Conservation (phyloP, 2,329 filamentous ascomycete species). For the Ophiostoma triangulosporum region DNA sequence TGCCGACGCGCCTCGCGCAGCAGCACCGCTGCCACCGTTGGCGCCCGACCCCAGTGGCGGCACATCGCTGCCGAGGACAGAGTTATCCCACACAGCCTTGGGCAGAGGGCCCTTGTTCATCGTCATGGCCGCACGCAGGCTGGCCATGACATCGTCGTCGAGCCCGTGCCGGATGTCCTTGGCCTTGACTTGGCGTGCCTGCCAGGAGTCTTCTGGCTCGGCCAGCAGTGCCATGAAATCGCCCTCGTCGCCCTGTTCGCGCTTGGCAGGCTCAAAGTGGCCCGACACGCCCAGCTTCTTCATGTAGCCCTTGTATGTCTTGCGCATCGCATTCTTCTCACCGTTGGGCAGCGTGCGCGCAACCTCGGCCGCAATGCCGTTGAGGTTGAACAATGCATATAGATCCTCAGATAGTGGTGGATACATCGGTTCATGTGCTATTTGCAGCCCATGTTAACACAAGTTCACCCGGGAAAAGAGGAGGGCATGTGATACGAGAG, state of each 20-base stretch:
- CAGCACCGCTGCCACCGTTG: slow-evolving; percentile 20
- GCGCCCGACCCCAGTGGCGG: slow-evolving; percentile 25
- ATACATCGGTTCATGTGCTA: slow-evolving; percentile 34
- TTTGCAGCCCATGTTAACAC: slow-evolving; percentile 29
- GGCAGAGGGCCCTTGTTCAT: slow-evolving; percentile 45
- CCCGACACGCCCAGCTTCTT: slow-evolving; percentile 49
- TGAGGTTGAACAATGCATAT: slow-evolving; percentile 44
- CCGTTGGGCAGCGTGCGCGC: slow-evolving; percentile 51
- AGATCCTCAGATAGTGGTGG: slow-evolving; percentile 42
- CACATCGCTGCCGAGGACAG: slow-evolving; percentile 43
- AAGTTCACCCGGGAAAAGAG: slow-evolving; percentile 8
- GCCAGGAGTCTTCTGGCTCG: slow-evolving; percentile 43
- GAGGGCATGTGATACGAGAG: background rate
- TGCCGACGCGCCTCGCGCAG: slow-evolving; percentile 24
- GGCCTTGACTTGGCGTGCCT: slow-evolving; percentile 37
- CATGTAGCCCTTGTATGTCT: slow-evolving; percentile 56
- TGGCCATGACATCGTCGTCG: slow-evolving; percentile 28
- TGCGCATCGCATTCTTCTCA: slow-evolving; percentile 52
- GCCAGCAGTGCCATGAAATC: slow-evolving; percentile 39
- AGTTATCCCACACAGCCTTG: slow-evolving; percentile 41
- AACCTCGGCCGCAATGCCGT: slow-evolving; percentile 44
- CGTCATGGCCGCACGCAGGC: slow-evolving; percentile 37
- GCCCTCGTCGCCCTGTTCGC: slow-evolving; percentile 36
- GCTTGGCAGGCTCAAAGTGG: slow-evolving; percentile 46
- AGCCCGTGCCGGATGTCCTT: slow-evolving; percentile 43